Evolutionary conservation across 805 yeast species (phyloP), one percentile per base, ranked within the genome.

Genomic region (Candida lessepsii): DNA sequence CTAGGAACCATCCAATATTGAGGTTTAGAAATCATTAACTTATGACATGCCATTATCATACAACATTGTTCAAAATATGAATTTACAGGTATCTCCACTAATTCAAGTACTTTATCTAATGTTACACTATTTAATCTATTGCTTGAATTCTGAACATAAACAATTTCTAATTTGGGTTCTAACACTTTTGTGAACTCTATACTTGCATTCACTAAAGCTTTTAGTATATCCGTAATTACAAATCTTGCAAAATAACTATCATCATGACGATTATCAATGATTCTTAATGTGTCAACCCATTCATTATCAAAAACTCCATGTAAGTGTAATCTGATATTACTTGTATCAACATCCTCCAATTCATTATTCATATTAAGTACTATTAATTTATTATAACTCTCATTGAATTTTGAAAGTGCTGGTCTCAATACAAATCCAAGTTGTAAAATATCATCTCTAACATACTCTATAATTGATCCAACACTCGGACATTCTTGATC

Each of bases 391-490:
- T 64, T 65, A 35, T 57, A 58, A 37, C 48, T 50, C 28, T 53
- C 62, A 41, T 62, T 58, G 46, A 72, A 70, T 19, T 47, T 56
- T 3, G 71, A 58, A 29, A 42, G 37, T 0, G 67, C 51, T 14
- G 45, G 58, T 30, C 58, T 40, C 4, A 69, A 35, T 3, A 73
- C 74, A 2, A 71, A 48, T 2, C 77, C 78, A 38, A 65, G 51
- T 3, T 39, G 40, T 4, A 54, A 37, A 1, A 33, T 28, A 11
- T 42, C 47, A 7, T 46, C 47, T 5, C 40, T 30, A 1, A 45
- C 31, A 41, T 60, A 61, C 43, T 71, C 75, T 6, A 73, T 63
- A 1, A 73, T 41, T 2, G 75, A 65, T 1, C 78, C 78, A 4
- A 44, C 42, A 1, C 35, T 40, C 0, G 67, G 64, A 7, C 51